phyloP scores from a whole-genome alignment of 83 land plant genomes.

The Thuja plicata region DNA sequence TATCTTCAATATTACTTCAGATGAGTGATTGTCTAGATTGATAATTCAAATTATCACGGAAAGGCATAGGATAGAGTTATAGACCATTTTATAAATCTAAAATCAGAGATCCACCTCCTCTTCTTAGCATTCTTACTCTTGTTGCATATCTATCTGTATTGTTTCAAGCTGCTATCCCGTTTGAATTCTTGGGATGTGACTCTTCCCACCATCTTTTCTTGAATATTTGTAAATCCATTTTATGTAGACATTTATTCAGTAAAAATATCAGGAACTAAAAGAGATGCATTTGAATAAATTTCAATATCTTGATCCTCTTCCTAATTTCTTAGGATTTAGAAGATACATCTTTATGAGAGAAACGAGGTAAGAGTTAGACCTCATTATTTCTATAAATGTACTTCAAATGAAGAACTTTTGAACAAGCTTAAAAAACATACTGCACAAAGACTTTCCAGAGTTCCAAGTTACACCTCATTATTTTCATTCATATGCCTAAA shows the following conservation, averaged over 20 bases:
- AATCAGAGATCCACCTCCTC: not conserved
- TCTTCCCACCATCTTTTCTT: no score
- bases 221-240: no score
- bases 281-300: not conserved
- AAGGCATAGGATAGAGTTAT: not conserved
- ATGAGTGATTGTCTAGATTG: not conserved
- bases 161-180: no score
- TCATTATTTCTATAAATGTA: not conserved
- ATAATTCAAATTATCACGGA: not conserved
- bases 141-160: no score
- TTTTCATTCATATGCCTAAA: no score
- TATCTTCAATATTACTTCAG: not conserved
- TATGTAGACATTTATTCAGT: not conserved
- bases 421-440: not conserved
- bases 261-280: not conserved
- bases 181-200: no score
- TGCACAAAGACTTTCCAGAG: not conserved
- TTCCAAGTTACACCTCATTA: constrained; percentile 11
- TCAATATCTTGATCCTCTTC: not conserved
- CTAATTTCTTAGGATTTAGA: not conserved
- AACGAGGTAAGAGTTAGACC: not conserved
- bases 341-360: not conserved
- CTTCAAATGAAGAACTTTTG: not conserved
- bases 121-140: not conserved
- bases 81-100: not conserved